Evolutionary conservation across 495 filamentous ascomycete species (phyloP).

Genomic region (Podospora sp.): DNA sequence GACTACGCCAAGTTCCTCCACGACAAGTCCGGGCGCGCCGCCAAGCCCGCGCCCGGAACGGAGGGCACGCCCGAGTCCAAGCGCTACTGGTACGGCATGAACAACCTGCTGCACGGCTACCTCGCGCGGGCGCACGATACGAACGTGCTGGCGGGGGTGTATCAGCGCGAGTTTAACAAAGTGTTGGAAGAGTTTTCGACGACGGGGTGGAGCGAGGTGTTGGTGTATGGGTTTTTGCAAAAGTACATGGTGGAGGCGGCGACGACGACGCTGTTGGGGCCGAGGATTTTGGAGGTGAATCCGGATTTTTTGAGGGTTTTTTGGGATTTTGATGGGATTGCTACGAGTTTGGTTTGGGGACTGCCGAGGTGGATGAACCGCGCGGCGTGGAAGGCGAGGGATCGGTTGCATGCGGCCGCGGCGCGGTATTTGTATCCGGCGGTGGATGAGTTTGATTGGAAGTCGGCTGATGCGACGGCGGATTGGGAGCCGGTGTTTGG

Average conservation of each 20-base stretch:
- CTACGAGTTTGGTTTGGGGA: slow-evolving; percentile 18
- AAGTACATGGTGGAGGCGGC: slow-evolving; percentile 7
- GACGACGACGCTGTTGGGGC: slow-evolving; percentile 22
- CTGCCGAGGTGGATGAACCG: slow-evolving; percentile 61
- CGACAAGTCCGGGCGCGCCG: slow-evolving; percentile 25
- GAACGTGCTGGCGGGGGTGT: slow-evolving; percentile 18
- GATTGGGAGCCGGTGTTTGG: slow-evolving; percentile 37
- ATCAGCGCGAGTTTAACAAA: slow-evolving; percentile 21
- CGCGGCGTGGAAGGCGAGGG: slow-evolving; percentile 45
- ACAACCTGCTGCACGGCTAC: slow-evolving; percentile 23
- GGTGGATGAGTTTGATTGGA: slow-evolving; percentile 23
- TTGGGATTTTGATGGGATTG: slow-evolving; percentile 29
- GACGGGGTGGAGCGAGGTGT: slow-evolving; percentile 11
- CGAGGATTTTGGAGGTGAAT: slow-evolving; percentile 24
- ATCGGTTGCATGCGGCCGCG: not conserved
- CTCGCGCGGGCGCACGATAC: slow-evolving; percentile 16
- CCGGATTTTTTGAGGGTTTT: slow-evolving; percentile 26
- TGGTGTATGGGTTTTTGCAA: not conserved
- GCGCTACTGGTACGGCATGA: slow-evolving; percentile 27
- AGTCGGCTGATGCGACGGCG: slow-evolving; percentile 10
- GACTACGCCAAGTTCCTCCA: slow-evolving; percentile 26
- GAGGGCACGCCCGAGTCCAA: slow-evolving; percentile 11
- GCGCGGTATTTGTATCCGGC: slow-evolving; percentile 11
- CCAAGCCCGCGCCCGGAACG: slow-evolving; percentile 10
- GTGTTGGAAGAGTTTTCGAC: slow-evolving; percentile 13